Evolutionary conservation across 768 basidiomycete species (phyloP), one percentile per base, ranked within the genome.

Genomic region (Suillus fuscotomentosus): DNA sequence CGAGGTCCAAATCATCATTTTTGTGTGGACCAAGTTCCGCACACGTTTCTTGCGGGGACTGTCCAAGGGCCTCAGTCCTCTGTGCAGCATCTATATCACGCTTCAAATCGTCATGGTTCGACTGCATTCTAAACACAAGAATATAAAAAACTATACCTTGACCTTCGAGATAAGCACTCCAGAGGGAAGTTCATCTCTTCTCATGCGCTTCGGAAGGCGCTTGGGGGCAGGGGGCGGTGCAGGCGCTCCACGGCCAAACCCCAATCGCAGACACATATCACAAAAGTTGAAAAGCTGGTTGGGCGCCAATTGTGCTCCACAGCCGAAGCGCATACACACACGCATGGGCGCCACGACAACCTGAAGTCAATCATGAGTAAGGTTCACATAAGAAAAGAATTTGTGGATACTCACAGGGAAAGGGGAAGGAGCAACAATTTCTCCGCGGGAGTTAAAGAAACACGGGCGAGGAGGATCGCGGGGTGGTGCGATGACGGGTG

Each of bases 261-360:
- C 64, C 24, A 65, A 65, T 17, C 59, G n/a, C 2, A 56, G 42
- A 42, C 73, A 72, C 17, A 22, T 55, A n/a, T 57, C 60, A 11
- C 72, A 72, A 17, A 66, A n/a, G 24, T 61, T 57, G 6, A 65
- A 60, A 1, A 14, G n/a, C 9, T 45, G 48, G 38, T 65, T 50
- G 36, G 22, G 1, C 2, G 61, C 57, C 3, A 74, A 13, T 2
- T 60, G 63, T 0, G 50, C 59, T 5, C 69, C 67, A 20, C 72
- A 72, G 7, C 73, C 73, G 8, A 61, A 66, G 51, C 73, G 69
- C 62, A 66, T 60, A 27, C 72, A 72, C 10, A 64, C 59, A 5
- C 57, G 61, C 24, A 11, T 41, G 3, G n/a, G 14, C 24, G 57
- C 15, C 3, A 27, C 24, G 17, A 3, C 6, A 20, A 7, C n/a